Percentiles rank a stretch among this genome's conserved stretches.
Evolutionary conservation across 2,329 filamentous ascomycete species (phyloP).

Genomic region (Colletotrichum liriopes): DNA sequence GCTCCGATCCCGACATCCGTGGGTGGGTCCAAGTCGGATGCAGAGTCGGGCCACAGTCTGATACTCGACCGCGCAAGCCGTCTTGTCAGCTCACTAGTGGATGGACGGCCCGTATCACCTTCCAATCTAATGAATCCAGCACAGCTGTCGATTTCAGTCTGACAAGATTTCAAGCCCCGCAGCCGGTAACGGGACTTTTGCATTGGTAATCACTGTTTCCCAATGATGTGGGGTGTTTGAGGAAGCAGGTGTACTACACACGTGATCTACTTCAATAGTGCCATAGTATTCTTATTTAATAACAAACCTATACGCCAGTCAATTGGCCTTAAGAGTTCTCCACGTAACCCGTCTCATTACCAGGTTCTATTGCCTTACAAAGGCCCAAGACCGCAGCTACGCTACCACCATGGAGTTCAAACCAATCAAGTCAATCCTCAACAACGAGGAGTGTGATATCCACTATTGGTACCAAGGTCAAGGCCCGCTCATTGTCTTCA

Average conservation of each 20-base stretch:
- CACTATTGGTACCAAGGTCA: slow-evolving; percentile 52
- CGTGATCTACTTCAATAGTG: too few relatives aligned
- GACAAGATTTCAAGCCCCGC: not conserved
- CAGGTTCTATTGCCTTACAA: not conserved
- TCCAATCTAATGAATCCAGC: too few relatives aligned
- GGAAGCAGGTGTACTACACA: accelerated
- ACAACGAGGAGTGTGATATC: slow-evolving; percentile 51
- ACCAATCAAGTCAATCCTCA: slow-evolving; percentile 44
- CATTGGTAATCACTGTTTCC: not conserved
- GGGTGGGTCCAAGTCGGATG: too few relatives aligned
- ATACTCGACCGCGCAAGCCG: too few relatives aligned
- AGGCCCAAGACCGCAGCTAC: too few relatives aligned
- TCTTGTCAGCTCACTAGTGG: not conserved
- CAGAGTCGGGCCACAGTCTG: too few relatives aligned
- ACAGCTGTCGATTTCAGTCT: not conserved
- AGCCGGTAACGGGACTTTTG: not conserved
- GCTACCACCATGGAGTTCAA: slow-evolving; percentile 43
- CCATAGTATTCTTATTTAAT: not conserved
- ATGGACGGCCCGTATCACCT: not conserved
- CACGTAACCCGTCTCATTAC: not conserved
- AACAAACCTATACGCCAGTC: too few relatives aligned
- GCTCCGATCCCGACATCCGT: too few relatives aligned
- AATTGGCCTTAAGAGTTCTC: accelerated
- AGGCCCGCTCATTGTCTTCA: slow-evolving; percentile 51
- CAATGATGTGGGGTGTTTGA: too few relatives aligned